A percentile compares a stretch with the other conserved stretches of the same genome.
These are phyloP conservation scores for Hypomyces rosellus DNA, from an alignment of 2,329 filamentous ascomycete species.

Conservation along the genomic window DNA sequence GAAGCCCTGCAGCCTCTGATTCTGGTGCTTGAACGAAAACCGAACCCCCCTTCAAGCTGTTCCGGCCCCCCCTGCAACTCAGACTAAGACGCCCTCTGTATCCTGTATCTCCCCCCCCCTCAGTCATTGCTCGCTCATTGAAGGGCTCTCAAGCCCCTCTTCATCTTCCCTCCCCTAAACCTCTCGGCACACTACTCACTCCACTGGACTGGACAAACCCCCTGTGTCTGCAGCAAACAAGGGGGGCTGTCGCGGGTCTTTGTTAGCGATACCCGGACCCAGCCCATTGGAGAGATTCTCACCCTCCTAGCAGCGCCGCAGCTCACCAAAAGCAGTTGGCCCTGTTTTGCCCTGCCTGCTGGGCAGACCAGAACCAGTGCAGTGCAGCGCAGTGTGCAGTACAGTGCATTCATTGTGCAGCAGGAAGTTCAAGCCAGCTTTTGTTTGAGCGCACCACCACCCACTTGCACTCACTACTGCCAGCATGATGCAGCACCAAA, in stretches of 20 bases:
- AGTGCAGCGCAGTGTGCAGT: neutral
- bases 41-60: no score
- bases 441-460: neutral
- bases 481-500: conserved; percentile 3
- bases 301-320: neutral
- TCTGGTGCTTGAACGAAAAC: no score
- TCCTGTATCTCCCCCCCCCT: no score
- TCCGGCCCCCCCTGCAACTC: no score
- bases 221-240: conserved; percentile 9
- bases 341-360: no score
- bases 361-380: neutral
- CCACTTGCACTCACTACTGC: neutral
- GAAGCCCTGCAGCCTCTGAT: no score
- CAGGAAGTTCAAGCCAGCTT: neutral
- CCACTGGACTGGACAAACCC: neutral
- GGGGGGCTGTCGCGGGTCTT: conserved; percentile 1
- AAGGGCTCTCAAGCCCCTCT: no score
- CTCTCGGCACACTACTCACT: no score
- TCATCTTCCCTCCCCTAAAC: no score
- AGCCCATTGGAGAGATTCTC: neutral
- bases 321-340: neutral
- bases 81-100: no score
- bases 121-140: neutral
- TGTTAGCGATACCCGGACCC: neutral
- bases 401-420: neutral